phyloP scores from a whole-genome alignment of 495 filamentous ascomycete species.

The Talaromyces wortmannii region DNA sequence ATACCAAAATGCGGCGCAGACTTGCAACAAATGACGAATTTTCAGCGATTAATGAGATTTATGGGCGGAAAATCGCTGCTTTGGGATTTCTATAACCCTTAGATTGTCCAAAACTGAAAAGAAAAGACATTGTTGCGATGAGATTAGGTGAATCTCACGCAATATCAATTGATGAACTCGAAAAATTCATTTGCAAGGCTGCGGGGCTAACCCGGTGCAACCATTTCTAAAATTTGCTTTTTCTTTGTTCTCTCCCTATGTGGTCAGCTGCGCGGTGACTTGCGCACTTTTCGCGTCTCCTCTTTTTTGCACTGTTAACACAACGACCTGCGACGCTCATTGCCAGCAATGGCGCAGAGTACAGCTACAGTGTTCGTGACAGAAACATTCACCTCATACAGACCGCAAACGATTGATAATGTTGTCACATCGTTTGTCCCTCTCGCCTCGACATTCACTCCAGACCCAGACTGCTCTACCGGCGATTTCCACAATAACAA shows the following conservation, averaged over 20 bases:
- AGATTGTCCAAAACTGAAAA: not conserved
- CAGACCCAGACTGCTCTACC: not conserved
- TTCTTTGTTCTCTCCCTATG: slow-evolving; percentile 3
- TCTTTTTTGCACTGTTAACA: not conserved
- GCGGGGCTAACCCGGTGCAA: not conserved
- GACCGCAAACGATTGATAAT: not conserved
- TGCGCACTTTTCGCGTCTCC: not conserved
- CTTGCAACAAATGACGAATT: not conserved
- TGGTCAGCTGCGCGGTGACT: not conserved
- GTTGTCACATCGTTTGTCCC: not conserved
- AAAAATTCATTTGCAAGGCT: not conserved
- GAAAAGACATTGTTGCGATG: not conserved
- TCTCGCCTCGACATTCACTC: not conserved
- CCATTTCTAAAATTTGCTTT: not conserved
- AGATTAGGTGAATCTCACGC: not conserved
- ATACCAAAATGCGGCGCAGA: slow-evolving; percentile 3
- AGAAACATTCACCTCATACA: not conserved
- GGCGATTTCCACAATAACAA: not conserved
- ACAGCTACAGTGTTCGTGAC: not conserved
- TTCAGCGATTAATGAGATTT: not conserved
- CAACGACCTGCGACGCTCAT: not conserved
- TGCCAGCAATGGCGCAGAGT: not conserved
- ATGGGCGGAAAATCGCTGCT: not conserved
- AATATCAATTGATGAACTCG: not conserved
- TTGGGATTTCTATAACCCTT: not conserved